Evolutionary conservation across 257 asterid species (phyloP).

Genomic region (Solanum piurae): DNA sequence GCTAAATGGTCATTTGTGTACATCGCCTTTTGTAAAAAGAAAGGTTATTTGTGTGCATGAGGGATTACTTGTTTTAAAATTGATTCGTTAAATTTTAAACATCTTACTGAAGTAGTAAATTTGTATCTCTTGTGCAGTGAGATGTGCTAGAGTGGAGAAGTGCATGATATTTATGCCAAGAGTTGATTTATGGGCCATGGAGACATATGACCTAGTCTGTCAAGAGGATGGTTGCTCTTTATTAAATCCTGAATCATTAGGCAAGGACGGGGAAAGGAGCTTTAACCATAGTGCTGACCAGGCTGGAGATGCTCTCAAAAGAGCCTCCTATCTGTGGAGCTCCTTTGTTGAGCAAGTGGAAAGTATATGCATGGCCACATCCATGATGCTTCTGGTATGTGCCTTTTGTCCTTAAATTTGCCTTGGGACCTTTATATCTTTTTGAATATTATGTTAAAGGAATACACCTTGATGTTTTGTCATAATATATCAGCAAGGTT

Average conservation of each 20-base stretch:
- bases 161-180: slow-evolving; percentile 85
- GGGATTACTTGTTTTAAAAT: not conserved
- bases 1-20: not conserved
- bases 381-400: slow-evolving; percentile 85
- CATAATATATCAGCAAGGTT: not conserved
- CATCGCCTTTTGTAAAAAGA: not conserved
- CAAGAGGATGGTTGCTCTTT: slow-evolving; percentile 26
- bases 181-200: slow-evolving; percentile 91
- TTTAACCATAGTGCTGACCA: not conserved
- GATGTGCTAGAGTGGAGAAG: slow-evolving; percentile 46
- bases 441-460: not conserved
- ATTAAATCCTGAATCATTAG: slow-evolving; percentile 12
- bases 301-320: slow-evolving; percentile 9
- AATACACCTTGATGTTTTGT: not conserved
- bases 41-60: not conserved
- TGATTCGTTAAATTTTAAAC: not conserved
- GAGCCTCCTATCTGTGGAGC: slow-evolving; percentile 75
- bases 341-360: slow-evolving; percentile 80
- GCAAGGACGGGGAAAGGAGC: not conserved
- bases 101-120: not conserved
- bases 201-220: slow-evolving; percentile 25
- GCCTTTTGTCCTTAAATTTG: slow-evolving; percentile 3
- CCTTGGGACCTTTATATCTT: not conserved
- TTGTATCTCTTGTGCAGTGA: slow-evolving; percentile 54
- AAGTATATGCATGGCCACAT: slow-evolving; percentile 51